Conservation (phyloP, 2,329 filamentous ascomycete species). For the Aureobasidium mangrovei region DNA sequence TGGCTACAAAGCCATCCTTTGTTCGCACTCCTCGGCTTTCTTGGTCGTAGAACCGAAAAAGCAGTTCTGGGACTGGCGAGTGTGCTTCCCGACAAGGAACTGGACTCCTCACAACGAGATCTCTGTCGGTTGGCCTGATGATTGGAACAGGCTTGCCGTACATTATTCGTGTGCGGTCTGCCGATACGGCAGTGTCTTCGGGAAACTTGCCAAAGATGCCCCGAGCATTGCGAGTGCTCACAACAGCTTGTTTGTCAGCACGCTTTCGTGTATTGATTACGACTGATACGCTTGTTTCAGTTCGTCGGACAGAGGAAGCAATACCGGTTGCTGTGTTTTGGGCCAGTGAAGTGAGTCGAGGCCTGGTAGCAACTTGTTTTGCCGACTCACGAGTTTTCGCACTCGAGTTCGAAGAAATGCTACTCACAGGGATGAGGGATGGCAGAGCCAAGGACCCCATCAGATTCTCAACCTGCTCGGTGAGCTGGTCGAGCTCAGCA, state of each 20-base stretch:
- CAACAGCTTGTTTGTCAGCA: not conserved
- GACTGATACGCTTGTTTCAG: not conserved
- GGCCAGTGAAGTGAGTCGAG: not conserved
- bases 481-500: not conserved
- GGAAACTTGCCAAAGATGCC: not conserved
- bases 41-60: slow-evolving; percentile 2
- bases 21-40: not conserved
- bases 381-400: not conserved
- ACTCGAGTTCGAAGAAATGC: not conserved
- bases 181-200: not conserved
- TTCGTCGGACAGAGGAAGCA: not conserved
- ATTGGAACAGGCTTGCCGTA: not conserved
- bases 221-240: not conserved
- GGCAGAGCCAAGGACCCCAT: not conserved
- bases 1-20: not conserved
- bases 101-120: not conserved
- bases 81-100: not conserved
- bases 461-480: not conserved
- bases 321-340: not conserved
- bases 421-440: not conserved
- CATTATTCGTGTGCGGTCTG: not conserved
- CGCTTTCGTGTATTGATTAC: no score
- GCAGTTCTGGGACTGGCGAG: not conserved
- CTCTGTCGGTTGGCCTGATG: not conserved
- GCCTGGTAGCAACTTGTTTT: not conserved